Evolutionary conservation across 257 asterid species (phyloP), one percentile per base, ranked within the genome.

Genomic region (Primulina tabacum): DNA sequence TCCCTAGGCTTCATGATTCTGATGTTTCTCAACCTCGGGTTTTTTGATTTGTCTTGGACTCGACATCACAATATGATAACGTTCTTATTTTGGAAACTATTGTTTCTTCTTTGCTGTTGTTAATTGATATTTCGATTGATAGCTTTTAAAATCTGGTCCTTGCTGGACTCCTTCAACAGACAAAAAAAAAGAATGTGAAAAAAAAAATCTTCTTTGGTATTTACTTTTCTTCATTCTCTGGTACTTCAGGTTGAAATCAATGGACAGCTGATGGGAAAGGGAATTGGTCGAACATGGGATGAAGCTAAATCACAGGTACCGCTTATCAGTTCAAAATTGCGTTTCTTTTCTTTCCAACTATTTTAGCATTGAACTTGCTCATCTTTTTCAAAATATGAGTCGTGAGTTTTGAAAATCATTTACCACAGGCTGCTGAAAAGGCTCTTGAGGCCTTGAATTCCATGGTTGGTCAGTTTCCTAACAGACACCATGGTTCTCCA

Each of bases 291-390:
- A 66, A 83, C 97, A 64, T 86, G 89, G 93, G 97, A 89, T 69
- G 99, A 89, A 71, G 99, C 99, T n/a, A 94, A 88, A 71, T 72
- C 96, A 37, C 83, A 91, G 97, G 98, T 91, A 82, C 55, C 71
- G 10, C 33, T 3, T 62, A 60, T 65, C 65, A 33, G 69, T 47
- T 14, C 40, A 43, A 71, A 56, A 2, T 10, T 62, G 56, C 78
- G 38, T 32, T 72, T 60, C 28, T 71, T 59, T 43, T 30, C 50
- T 60, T 53, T 17, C 7, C 61, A 50, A 50, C 8, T 50, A 50
- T 62, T 21, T 29, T 43, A 14, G 10, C 34, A 7, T 50, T 59
- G 34, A 52, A 53, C 59, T 60, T 56, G 11, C 26, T 52, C 37
- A 26, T 64, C 60, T 65, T 65, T 33, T 71, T 53, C 12, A 40